These are phyloP conservation scores for Globisporangium camurandrum DNA, from an alignment of 352 stramenopile genomes.

Conservation along the genomic window DNA sequence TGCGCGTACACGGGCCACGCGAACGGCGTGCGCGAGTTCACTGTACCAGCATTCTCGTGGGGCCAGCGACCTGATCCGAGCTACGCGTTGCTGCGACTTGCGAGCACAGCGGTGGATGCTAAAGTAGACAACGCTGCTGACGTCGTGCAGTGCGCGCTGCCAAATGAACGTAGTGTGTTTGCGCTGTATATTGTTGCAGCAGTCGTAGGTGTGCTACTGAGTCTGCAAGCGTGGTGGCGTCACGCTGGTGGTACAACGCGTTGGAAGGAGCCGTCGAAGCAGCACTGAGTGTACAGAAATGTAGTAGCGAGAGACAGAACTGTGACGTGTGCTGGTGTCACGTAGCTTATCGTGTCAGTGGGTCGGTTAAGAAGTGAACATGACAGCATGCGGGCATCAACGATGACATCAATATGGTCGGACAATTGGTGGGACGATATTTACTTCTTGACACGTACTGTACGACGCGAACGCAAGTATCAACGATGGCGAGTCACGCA, in stretches of 20 bases:
- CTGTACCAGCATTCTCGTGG: slow-evolving; percentile 70
- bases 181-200: not conserved
- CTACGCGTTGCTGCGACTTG: slow-evolving; percentile 48
- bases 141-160: not conserved
- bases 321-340: too few species aligned
- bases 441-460: too few species aligned
- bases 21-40: slow-evolving; percentile 37
- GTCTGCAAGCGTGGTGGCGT: not conserved
- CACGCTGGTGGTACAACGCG: not conserved
- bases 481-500: too few species aligned
- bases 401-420: too few species aligned
- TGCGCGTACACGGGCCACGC: slow-evolving; percentile 36
- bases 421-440: too few species aligned
- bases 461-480: too few species aligned
- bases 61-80: slow-evolving; percentile 69
- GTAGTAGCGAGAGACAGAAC: too few species aligned
- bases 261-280: not conserved
- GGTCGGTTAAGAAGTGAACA: too few species aligned
- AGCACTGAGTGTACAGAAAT: not conserved
- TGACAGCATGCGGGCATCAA: too few species aligned
- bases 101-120: not conserved
- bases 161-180: not conserved
- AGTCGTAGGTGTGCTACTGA: not conserved
- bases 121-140: not conserved
- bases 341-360: too few species aligned